Conservation (phyloP, 2,329 filamentous ascomycete species). For the Elsinoe ampelina region DNA sequence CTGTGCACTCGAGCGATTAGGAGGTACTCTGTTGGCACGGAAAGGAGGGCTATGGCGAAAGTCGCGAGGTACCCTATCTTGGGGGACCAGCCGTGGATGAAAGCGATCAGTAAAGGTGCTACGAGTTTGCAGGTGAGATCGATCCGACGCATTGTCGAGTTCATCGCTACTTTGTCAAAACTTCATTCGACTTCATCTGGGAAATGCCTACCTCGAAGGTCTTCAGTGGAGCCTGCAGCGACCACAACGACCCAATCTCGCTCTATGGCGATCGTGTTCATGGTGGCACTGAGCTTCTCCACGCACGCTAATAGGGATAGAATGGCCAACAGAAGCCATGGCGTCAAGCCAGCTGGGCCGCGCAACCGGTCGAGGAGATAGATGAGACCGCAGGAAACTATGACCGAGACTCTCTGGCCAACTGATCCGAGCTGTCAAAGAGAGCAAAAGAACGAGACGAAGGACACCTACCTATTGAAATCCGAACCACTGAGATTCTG, state of each 20-base stretch:
- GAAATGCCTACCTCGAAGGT: slow-evolving; percentile 17
- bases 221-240: slow-evolving; percentile 32
- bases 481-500: slow-evolving; percentile 31
- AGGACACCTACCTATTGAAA: slow-evolving; percentile 26
- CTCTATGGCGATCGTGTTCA: slow-evolving; percentile 61
- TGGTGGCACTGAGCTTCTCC: slow-evolving; percentile 57
- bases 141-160: slow-evolving; percentile 51
- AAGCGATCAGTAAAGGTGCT: slow-evolving; percentile 44
- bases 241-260: slow-evolving; percentile 58
- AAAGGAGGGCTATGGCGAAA: slow-evolving; percentile 41
- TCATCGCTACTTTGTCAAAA: slow-evolving; percentile 33
- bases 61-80: slow-evolving; percentile 41
- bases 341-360: slow-evolving; percentile 11
- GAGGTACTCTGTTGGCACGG: slow-evolving; percentile 44
- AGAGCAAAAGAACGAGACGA: not conserved
- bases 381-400: slow-evolving; percentile 19
- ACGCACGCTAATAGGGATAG: slow-evolving; percentile 52
- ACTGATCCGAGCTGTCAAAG: slow-evolving; percentile 15
- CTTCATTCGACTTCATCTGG: not conserved
- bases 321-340: slow-evolving; percentile 23
- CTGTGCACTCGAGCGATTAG: slow-evolving; percentile 34
- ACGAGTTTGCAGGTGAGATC: slow-evolving; percentile 51
- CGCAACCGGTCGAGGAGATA: slow-evolving; percentile 13
- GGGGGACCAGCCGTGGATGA: slow-evolving; percentile 41
- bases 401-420: slow-evolving; percentile 25